Base-by-base conservation (phyloP, 2,329 filamentous ascomycete genomes). In the Alternaria sp. region DNA sequence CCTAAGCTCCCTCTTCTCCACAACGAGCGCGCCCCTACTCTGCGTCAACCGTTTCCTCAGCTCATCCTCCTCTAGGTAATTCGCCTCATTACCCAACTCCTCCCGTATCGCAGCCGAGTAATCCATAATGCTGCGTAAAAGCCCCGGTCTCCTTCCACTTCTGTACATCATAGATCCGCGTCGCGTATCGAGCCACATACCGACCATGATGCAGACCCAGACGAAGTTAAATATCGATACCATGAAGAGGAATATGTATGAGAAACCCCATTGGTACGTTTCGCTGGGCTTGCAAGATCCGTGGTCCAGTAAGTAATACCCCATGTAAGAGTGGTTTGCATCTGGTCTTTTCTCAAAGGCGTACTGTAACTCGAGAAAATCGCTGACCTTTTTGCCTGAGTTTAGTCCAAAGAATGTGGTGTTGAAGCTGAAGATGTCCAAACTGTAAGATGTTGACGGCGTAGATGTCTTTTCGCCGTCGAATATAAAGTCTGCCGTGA, bases 191-290 rank as follows among this genome's bases (percentile, higher is more conserved):
- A 75, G 49, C 76, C 76, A 78, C 74, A 78, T 77, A 6, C 71
- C 71, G 2, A 73, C 68, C 72, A 76, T 75, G n/a, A 76, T 76
- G 18, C 71, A 73, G 8, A 64, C 58, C 75, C 76, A 78, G 23
- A 78, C 47, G 53, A 76, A 78, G 46, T 77, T 76, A 63, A 77
- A 77, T 5, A 77, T 78, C 10, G 69, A 71, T 0, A 78, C 64
- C 74, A 76, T 76, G 65, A 78, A 77, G 8, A 78, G 63, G 59
- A 78, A 78, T 9, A 78, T 77, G 61, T 78, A 78, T 0, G 75
- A 78, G 56, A 78, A 78, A 1, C 75, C 75, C 75, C 75, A 78
- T 53, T 77, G 75, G 51, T 78, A 78, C 9, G 70, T 76, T 21
- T 77, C 74, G 46, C 63, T 71, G 8, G 75, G 73, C 41, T 76